Evolutionary conservation across 805 yeast genomes (phyloP), one percentile per base, ranked within the genome.

Genomic region (Yamadazyma nakazawae): DNA sequence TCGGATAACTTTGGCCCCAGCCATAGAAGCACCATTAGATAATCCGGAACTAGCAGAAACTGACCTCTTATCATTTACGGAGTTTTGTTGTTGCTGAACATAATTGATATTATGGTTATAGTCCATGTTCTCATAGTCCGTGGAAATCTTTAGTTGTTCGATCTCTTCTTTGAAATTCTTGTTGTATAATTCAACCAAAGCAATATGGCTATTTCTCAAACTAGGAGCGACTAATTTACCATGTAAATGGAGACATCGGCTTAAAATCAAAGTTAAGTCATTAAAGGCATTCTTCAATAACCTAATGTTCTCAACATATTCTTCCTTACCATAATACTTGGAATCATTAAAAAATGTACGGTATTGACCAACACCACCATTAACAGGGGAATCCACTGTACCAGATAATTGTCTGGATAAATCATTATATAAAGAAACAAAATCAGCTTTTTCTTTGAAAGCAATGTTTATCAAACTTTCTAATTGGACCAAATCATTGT

Each of bases 301-400:
- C 44, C 68, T 60, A 34, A 68, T 52, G 42, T 62, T 62, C 21
- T 60, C 56, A 3, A 57, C 58, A 43, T 67, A 61, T 21, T 62
- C 66, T 7, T 62, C 64, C 48, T 62, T 64, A 6, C 63, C 69
- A 26, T 58, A 63, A 44, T 66, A 65, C 42, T 62, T 62, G 1
- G 64, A 54, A 41, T 73, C 75, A 32, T 62, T 64, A 59, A 86
- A 79, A 60, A 89, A 88, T 2, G 78, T 78, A 46, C 91, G 75
- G 65, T 86, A 89, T 60, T 85, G 89, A 2, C 88, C 87, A 52
- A 89, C 87, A 48, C 97, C 97, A 31, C 97, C 97, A 61, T 89
- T 89, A 5, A 89, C 92, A 2, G 96, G 96, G 0, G 96, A 81
- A 61, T 88, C 96, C 45, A 90, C 91, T 0, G 96, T 87, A 37